A percentile compares a stretch with the other conserved stretches of the same genome.
Evolutionary conservation across 78 protist species (phyloP).

Genomic region (Fonticula alba): DNA sequence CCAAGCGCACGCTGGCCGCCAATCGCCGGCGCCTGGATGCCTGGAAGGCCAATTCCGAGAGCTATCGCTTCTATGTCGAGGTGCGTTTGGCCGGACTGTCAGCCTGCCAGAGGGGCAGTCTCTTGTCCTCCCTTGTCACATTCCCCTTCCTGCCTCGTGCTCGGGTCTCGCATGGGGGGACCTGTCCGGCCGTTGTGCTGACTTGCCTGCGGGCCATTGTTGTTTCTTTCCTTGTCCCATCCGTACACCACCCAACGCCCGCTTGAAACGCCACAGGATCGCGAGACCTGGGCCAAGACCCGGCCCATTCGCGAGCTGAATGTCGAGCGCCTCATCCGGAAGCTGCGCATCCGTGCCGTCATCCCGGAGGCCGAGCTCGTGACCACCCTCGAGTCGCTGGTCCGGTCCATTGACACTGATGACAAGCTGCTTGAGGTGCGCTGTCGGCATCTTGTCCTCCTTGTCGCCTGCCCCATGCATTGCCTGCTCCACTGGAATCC

Average conservation of each 20-base stretch:
- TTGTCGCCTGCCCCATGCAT: too few relatives aligned
- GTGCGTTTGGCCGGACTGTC: neutral
- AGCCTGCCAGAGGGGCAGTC: neutral
- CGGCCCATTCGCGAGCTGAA: slow-evolving; percentile 25
- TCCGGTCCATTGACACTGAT: slow-evolving; percentile 20
- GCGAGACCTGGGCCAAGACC: neutral
- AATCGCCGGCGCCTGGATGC: slow-evolving; percentile 12
- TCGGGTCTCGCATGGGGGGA: too few relatives aligned
- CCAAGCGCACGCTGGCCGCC: slow-evolving; percentile 15
- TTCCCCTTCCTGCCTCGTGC: too few relatives aligned
- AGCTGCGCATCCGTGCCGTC: slow-evolving; percentile 20
- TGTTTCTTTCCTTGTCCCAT: too few relatives aligned
- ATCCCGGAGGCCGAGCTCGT: slow-evolving; percentile 11
- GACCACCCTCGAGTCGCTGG: slow-evolving; percentile 5
- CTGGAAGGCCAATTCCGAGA: neutral
- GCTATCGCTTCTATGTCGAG: neutral
- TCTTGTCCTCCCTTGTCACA: too few relatives aligned
- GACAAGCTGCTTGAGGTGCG: slow-evolving; percentile 34
- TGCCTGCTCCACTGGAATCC: neutral
- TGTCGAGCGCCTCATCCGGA: slow-evolving; percentile 11
- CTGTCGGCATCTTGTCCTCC: too few relatives aligned
- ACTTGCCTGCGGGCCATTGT: too few relatives aligned
- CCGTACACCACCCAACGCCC: too few relatives aligned
- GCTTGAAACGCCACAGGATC: neutral
- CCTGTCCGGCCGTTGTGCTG: too few relatives aligned